These are phyloP conservation scores for Termitomyces sp. DNA, from an alignment of 768 basidiomycete genomes.

Conservation along the genomic window DNA sequence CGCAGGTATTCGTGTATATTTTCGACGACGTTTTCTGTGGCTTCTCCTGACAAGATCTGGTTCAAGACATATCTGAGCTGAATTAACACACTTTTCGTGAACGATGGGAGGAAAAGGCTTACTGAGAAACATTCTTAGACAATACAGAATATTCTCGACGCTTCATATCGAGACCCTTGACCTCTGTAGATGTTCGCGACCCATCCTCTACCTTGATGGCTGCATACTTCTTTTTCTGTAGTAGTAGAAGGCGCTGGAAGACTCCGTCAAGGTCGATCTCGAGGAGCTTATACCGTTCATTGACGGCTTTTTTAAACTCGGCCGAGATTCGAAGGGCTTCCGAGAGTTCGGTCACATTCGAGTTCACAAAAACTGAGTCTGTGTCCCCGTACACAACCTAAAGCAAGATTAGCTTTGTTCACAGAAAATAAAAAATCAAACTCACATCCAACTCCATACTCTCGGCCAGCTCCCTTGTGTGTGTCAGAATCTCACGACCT, in stretches of 20 bases:
- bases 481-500: slow-evolving; percentile 94
- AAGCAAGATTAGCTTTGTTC: background rate
- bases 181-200: slow-evolving; percentile 71
- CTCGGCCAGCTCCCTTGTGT: slow-evolving; percentile 91
- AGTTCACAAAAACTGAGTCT: slow-evolving; percentile 98
- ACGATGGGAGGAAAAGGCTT: slow-evolving; percentile 25
- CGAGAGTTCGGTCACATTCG: slow-evolving; percentile 82
- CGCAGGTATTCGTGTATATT: slow-evolving; percentile 90
- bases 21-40: slow-evolving; percentile 85
- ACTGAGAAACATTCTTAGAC: slow-evolving; percentile 94
- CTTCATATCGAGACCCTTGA: slow-evolving; percentile 99
- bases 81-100: background rate
- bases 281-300: slow-evolving; percentile 90
- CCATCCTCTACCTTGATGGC: slow-evolving; percentile 93
- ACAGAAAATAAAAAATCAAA: background rate
- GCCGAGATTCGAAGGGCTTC: slow-evolving; percentile 90
- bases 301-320: slow-evolving; percentile 93
- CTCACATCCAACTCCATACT: slow-evolving; percentile 84
- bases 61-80: slow-evolving; percentile 78
- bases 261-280: slow-evolving; percentile 96
- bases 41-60: slow-evolving; percentile 87
- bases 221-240: slow-evolving; percentile 99
- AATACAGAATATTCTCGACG: slow-evolving; percentile 90
- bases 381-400: slow-evolving; percentile 99
- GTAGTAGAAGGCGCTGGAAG: slow-evolving; percentile 85